phyloP scores from a whole-genome alignment of 2,329 filamentous ascomycete genomes.

The Dothideomycetes sp. region DNA sequence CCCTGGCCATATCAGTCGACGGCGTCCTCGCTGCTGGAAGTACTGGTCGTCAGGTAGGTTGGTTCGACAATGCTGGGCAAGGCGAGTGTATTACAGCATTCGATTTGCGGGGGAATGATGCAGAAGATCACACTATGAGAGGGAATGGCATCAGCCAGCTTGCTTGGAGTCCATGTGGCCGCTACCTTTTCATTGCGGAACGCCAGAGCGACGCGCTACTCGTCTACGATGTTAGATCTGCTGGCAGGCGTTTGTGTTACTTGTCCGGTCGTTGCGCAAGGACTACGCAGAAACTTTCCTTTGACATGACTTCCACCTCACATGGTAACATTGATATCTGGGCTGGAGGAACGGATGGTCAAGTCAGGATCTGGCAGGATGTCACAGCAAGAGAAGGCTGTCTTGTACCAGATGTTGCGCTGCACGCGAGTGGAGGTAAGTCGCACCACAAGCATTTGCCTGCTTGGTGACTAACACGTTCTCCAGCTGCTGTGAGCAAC shows the following conservation, averaged over 20 bases:
- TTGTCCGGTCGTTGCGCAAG: slow-evolving; percentile 34
- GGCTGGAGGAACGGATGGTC: slow-evolving; percentile 50
- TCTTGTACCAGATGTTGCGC: slow-evolving; percentile 34
- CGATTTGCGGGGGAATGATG: slow-evolving; percentile 32
- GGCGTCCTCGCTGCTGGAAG: slow-evolving; percentile 50
- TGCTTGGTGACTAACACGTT: neutral
- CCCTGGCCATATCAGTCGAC: slow-evolving; percentile 38
- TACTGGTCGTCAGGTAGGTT: slow-evolving; percentile 44
- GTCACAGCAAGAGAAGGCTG: slow-evolving; percentile 33
- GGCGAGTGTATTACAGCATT: slow-evolving; percentile 46
- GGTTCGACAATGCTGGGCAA: slow-evolving; percentile 44
- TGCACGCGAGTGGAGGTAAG: slow-evolving; percentile 20
- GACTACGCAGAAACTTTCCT: slow-evolving; percentile 48
- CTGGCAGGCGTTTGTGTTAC: slow-evolving; percentile 41
- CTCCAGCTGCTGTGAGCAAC: slow-evolving; percentile 14
- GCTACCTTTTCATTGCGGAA: slow-evolving; percentile 51
- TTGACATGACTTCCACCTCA: slow-evolving; percentile 38
- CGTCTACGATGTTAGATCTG: slow-evolving; percentile 52
- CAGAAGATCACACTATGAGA: slow-evolving; percentile 22
- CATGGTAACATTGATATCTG: slow-evolving; percentile 43
- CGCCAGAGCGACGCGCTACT: slow-evolving; percentile 46
- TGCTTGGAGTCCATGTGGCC: slow-evolving; percentile 48
- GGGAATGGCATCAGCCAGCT: slow-evolving; percentile 49
- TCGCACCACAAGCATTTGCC: too few relatives aligned
- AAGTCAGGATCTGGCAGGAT: slow-evolving; percentile 37